These are phyloP conservation scores for Clarireedia monteithiana DNA, from an alignment of 2,329 filamentous ascomycete genomes.

Conservation along the genomic window DNA sequence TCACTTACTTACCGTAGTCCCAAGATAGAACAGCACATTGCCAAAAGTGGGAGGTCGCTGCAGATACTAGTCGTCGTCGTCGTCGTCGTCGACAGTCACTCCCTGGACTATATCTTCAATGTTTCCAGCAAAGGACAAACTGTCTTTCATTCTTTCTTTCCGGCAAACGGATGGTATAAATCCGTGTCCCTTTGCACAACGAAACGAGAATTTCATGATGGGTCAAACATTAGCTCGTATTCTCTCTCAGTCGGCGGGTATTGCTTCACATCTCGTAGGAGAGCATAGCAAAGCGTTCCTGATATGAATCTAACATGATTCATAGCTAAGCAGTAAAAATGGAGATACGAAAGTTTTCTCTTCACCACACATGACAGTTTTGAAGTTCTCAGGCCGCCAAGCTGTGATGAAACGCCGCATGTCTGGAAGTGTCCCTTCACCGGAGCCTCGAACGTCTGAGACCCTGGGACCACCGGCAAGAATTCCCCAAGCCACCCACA, in stretches of 20 bases:
- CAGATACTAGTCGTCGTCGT: too few species aligned
- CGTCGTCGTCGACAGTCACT: neutral
- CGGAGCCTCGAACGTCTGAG: neutral
- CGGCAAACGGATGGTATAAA: neutral
- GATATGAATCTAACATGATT: neutral
- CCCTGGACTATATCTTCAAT: too few species aligned
- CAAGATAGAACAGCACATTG: too few species aligned
- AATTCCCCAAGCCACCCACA: neutral
- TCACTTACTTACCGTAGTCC: too few species aligned
- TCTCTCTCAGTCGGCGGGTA: neutral
- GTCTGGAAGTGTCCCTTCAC: neutral
- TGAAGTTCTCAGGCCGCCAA: neutral
- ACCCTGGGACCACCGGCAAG: neutral
- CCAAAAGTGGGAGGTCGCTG: too few species aligned
- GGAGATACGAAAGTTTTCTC: neutral
- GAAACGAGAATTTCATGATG: neutral
- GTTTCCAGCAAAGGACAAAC: too few species aligned
- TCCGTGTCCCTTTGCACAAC: neutral
- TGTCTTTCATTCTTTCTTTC: too few species aligned
- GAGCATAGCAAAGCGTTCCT: neutral
- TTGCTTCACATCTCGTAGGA: too few species aligned
- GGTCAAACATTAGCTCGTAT: neutral
- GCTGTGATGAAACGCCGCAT: neutral
- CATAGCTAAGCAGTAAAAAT: neutral
- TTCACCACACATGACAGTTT: neutral